Evolutionary conservation across 75 land plant species (phyloP), one percentile per base, ranked within the genome.

Genomic region (Picea glauca): DNA sequence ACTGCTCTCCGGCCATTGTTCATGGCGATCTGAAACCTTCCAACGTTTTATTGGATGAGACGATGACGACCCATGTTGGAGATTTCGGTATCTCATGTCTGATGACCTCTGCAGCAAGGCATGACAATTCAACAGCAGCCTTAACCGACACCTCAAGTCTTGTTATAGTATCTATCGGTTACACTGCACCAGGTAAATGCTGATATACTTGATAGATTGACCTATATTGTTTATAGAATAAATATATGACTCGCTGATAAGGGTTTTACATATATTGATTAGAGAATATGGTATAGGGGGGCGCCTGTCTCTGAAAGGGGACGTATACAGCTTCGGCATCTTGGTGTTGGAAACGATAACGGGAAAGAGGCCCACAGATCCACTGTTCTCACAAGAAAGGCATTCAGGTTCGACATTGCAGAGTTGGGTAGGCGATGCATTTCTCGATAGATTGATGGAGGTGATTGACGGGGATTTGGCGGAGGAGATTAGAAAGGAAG

Each of bases 301-400:
- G 4, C 23, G 4, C n/a, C n/a, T 5, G 17, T 60, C 5, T 2
- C 80, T 77, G 38, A 87, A 90, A 65, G 78, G 85, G 40, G 92
- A 90, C 74, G 92, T 90, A 58, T 90, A 85, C 74, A 85, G 92
- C 80, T 90, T 83, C 50, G 92, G 92, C 13, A 82, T 90, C 60
- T 76, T 90, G 61, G 58, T 81, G 17, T 58, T 87, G 58, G 92
- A 90, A 60, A 62, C 85, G 3, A 40, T 90, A 75, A 87, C 85
- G 80, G 85, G 90, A 30, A 83, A 72, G 76, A 85, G 85, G 62
- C 92, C 92, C 1, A 83, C 82, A 2, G 87, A 85, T 0, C 61
- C 81, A 0, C 23, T 91, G 50, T 77, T 84, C 15, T 62, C 72
- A 4, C 18, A 30, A 78, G 68, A 50, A 38, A 4, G 38, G 38